These are phyloP conservation scores for Pulveroboletus sp. DNA, from an alignment of 768 basidiomycete species.

Conservation along the genomic window DNA sequence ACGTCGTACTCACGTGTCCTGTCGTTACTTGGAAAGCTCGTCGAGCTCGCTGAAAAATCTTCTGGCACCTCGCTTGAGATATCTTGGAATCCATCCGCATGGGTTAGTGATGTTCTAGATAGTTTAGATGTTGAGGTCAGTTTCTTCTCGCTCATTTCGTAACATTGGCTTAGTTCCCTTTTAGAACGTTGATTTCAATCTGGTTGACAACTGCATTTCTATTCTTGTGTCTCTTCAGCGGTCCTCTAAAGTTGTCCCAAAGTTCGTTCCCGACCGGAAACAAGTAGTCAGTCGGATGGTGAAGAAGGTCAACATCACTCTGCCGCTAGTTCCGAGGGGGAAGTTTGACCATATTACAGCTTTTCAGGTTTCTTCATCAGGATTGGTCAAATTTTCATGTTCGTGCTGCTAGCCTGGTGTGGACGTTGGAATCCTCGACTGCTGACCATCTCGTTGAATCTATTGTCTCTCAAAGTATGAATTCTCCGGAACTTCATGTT, in stretches of 20 bases:
- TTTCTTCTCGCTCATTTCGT: neutral
- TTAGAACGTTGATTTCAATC: conserved; percentile 50
- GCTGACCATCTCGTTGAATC: conserved; percentile 68
- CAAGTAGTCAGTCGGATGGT: conserved; percentile 57
- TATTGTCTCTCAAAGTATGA: conserved; percentile 70
- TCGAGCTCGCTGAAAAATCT: conserved; percentile 38
- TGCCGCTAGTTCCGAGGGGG: neutral
- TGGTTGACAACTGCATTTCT: conserved; percentile 60
- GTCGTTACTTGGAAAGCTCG: conserved; percentile 47
- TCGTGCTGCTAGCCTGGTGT: conserved; percentile 76
- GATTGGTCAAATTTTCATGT: conserved; percentile 70
- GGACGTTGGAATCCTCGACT: conserved; percentile 63
- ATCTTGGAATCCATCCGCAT: conserved; percentile 59
- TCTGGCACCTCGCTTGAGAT: conserved; percentile 34
- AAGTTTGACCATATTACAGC: conserved; percentile 34
- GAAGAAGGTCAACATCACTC: conserved; percentile 36
- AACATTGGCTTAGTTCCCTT: conserved; percentile 4
- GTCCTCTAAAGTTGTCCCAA: conserved; percentile 47
- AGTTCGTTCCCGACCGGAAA: conserved; percentile 52
- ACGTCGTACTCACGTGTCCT: conserved; percentile 53
- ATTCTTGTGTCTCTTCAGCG: conserved; percentile 54
- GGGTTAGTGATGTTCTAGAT: conserved; percentile 55
- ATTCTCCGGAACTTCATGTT: conserved; percentile 44
- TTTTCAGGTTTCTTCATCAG: conserved; percentile 70
- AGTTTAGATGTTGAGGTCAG: conserved; percentile 56